These are phyloP conservation scores for Linnemannia zychae DNA, from an alignment of 192 early-diverging fungal genomes.

Conservation along the genomic window DNA sequence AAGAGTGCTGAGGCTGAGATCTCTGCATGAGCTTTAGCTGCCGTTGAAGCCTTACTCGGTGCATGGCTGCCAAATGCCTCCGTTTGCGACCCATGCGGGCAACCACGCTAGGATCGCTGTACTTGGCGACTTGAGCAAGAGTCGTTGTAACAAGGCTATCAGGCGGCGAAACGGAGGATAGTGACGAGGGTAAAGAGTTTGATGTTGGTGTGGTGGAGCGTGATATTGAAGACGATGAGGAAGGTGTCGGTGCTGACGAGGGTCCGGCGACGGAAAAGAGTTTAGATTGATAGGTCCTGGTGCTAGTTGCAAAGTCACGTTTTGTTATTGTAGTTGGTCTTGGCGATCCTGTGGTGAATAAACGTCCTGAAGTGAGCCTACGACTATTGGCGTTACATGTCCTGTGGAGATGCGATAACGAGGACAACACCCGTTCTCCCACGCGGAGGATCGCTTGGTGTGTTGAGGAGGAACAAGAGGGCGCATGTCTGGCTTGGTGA, in stretches of 20 bases:
- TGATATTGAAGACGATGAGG: not conserved
- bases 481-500: not conserved
- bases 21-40: not conserved
- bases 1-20: constrained; percentile 21
- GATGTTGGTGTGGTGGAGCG: not conserved
- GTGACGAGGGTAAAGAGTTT: not conserved
- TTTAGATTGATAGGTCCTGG: constrained; percentile 1
- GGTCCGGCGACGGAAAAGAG: constrained; percentile 1
- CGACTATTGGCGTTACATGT: not conserved
- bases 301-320: not conserved
- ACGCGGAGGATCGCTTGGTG: not conserved
- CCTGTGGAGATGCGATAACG: constrained; percentile 4
- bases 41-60: constrained; percentile 13
- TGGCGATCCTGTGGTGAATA: not conserved
- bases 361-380: not conserved
- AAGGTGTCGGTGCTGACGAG: not conserved
- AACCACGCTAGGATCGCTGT: not conserved
- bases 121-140: not conserved
- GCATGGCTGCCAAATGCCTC: constrained; percentile 16
- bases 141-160: not conserved
- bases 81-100: constrained; percentile 18
- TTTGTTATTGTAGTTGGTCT: not conserved
- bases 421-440: not conserved
- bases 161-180: not conserved
- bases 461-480: not conserved